These are phyloP conservation scores for Talaromyces rugulosus DNA, from an alignment of 2,329 filamentous ascomycete species.

Conservation along the genomic window DNA sequence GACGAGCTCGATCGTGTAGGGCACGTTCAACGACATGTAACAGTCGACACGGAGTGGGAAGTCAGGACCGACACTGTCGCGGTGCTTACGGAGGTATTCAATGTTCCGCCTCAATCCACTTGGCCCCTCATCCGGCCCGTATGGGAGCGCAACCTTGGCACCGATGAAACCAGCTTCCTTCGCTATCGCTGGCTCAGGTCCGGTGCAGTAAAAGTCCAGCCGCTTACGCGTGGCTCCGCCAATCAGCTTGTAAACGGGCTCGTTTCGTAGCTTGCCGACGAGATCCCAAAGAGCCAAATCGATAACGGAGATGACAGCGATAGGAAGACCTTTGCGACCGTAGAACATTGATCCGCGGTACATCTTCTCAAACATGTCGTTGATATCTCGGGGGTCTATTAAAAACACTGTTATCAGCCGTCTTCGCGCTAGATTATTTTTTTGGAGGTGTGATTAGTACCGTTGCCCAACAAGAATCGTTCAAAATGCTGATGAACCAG, in stretches of 20 bases:
- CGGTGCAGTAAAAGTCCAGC: slow-evolving; percentile 91
- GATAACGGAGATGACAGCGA: slow-evolving; percentile 90
- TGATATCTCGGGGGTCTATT: slow-evolving; percentile 82
- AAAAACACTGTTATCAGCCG: slow-evolving; percentile 13
- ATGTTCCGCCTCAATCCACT: slow-evolving; percentile 83
- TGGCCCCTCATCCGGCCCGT: slow-evolving; percentile 81
- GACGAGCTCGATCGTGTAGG: slow-evolving; percentile 87
- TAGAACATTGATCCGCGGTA: slow-evolving; percentile 96
- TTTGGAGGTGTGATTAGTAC: slow-evolving; percentile 27
- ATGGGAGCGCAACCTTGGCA: slow-evolving; percentile 84
- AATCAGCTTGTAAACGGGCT: slow-evolving; percentile 92
- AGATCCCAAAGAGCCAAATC: slow-evolving; percentile 92
- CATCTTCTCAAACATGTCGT: slow-evolving; percentile 93
- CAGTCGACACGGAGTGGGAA: slow-evolving; percentile 95
- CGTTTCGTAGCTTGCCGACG: slow-evolving; percentile 81
- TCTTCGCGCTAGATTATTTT: neutral
- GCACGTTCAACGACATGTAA: slow-evolving; percentile 92
- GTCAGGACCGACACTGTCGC: slow-evolving; percentile 78
- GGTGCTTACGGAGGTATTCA: slow-evolving; percentile 79
- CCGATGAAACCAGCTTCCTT: slow-evolving; percentile 86
- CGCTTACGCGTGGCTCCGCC: slow-evolving; percentile 81
- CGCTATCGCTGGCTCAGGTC: slow-evolving; percentile 74
- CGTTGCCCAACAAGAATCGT: slow-evolving; percentile 79
- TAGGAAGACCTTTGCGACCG: slow-evolving; percentile 82
- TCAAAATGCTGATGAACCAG: slow-evolving; percentile 90